Evolutionary conservation across 2,329 filamentous ascomycete genomes (phyloP).

Genomic region (Triangularia verruculosa): DNA sequence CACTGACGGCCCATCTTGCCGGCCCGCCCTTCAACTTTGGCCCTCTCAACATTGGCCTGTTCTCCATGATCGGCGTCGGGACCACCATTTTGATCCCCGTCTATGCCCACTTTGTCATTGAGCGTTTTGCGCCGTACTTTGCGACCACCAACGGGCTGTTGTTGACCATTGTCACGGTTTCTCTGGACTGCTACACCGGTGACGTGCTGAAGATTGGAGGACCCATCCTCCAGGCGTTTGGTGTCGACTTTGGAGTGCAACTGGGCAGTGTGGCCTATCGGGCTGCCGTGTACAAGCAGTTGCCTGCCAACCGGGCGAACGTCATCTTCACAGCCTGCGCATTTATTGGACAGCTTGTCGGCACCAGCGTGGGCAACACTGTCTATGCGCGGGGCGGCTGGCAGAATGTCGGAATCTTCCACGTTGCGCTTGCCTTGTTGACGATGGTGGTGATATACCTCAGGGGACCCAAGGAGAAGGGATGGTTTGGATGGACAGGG

Average conservation of each 20-base stretch:
- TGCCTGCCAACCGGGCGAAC: constrained; percentile 3
- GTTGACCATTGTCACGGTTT: background rate
- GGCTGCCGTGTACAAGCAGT: constrained; percentile 1
- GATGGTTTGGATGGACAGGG: constrained; percentile 10
- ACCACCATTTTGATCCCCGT: constrained; percentile 20
- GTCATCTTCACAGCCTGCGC: constrained; percentile 3
- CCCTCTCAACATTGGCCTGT: constrained; percentile 67
- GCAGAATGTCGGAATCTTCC: background rate
- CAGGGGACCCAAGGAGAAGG: constrained; percentile 5
- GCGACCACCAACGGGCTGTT: background rate
- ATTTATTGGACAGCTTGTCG: constrained; percentile 6
- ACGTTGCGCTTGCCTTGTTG: background rate
- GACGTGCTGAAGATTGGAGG: background rate
- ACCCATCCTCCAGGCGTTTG: constrained; percentile 1
- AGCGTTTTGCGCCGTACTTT: constrained; percentile 7
- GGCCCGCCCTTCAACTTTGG: constrained; percentile 62
- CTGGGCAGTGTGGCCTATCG: constrained; percentile 3
- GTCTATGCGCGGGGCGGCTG: constrained; percentile 4
- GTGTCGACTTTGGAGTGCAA: constrained; percentile 1
- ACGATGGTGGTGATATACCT: constrained; percentile 2
- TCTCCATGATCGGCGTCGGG: constrained; percentile 66
- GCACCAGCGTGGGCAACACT: constrained; percentile 6
- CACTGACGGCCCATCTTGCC: constrained; percentile 71
- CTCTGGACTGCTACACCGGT: background rate
- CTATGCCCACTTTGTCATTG: constrained; percentile 14